Evolutionary conservation across 2,329 filamentous ascomycete genomes (phyloP), one percentile per base, ranked within the genome.

Genomic region (Cephalotrichum gorgonifer): DNA sequence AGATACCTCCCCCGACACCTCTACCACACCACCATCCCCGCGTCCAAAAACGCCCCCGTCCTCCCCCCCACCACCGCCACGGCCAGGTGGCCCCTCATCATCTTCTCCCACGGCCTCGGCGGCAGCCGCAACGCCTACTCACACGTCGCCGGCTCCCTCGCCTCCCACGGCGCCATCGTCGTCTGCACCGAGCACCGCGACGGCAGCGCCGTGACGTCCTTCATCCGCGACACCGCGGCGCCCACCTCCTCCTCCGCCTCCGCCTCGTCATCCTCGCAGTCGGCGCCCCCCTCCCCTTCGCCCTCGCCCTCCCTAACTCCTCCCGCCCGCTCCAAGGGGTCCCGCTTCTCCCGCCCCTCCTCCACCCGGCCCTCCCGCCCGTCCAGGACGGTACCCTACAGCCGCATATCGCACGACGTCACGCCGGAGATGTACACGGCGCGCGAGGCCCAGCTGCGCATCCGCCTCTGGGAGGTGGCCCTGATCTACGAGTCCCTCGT

Each of bases 41-140:
- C 79, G 25, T 73, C 80, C 55, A 82, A 86, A 56, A 86, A 89
- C 60, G 86, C 86, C 11, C 71, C 74, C 6, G 64, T 90, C 7
- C 73, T 81, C 60, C 52, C 70, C 51, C 59, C 79, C 51, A 58
- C 68, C 11, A 66, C 70, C 3, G 58, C 69, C 4, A 65, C 69
- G 51, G 68, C 72, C 50, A 71, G 79, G 67, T 93, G 86, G 84
- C 88, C 88, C 0, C 85, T 88, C 1, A 81, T 88, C 70, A 72
- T 95, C 53, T 94, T 95, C 65, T 93, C 87, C 2, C 88, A 95
- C 60, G 88, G 88, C 1, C 72, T 95, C 1, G 88, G 86, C 33
- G 88, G 88, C 33, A 83, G 79, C 52, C 77, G 86, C 55, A 93
- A 93, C 58, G 81, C 86, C 11, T 95, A 95, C 67, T 91, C 86